A percentile compares a stretch with the other conserved stretches of the same genome.
Evolutionary conservation across 2,329 filamentous ascomycete genomes (phyloP).

Genomic region (Metarhizium anisopliae): DNA sequence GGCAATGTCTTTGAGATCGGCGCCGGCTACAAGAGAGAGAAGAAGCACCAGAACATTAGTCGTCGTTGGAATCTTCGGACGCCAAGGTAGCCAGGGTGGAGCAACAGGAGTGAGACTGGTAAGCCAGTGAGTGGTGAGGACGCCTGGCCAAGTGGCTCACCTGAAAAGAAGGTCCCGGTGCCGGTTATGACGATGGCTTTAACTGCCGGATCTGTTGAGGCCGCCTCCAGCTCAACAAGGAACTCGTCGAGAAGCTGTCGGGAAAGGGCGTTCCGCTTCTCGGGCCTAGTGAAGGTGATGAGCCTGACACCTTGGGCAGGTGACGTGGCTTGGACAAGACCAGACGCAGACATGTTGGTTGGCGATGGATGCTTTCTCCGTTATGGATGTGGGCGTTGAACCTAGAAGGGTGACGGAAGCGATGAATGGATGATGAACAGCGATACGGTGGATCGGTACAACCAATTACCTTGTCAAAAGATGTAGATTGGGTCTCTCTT

Average conservation of each 20-base stretch:
- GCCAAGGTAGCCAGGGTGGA: constrained; percentile 3
- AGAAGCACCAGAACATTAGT: not conserved
- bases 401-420: not conserved
- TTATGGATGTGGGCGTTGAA: not conserved
- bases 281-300: constrained; percentile 43
- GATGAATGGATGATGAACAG: not conserved
- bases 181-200: constrained; percentile 29
- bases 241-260: constrained; percentile 39
- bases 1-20: constrained; percentile 27
- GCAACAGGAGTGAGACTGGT: not conserved
- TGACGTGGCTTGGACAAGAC: constrained; percentile 12
- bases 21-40: constrained; percentile 19
- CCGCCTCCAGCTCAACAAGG: constrained; percentile 17
- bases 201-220: constrained; percentile 15
- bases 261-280: constrained; percentile 51
- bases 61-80: not conserved
- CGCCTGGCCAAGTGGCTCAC: constrained; percentile 5
- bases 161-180: constrained; percentile 16
- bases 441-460: not conserved
- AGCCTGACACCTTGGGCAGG: constrained; percentile 30
- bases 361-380: not conserved
- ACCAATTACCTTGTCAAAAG: not conserved
- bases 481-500: not conserved
- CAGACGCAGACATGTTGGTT: constrained; percentile 9
- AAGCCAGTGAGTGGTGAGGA: not conserved